Percentiles rank a stretch among this genome's conserved stretches.
phyloP scores from a whole-genome alignment of 1,139 yeast genomes.

The Candida tetrigidarum region DNA sequence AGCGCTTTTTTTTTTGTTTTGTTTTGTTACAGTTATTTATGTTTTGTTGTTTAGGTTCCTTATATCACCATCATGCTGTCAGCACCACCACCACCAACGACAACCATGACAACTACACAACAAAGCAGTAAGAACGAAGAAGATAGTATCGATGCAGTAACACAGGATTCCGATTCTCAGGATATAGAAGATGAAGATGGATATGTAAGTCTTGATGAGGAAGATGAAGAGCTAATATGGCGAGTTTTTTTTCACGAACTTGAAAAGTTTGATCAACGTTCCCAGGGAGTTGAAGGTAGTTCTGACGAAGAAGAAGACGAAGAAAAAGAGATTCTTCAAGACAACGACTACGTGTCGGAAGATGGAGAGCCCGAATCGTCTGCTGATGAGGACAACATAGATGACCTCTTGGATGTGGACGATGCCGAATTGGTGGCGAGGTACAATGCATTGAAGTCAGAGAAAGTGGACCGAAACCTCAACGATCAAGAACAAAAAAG shows the following conservation, averaged over 20 bases:
- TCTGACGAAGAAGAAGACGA: constrained; percentile 21
- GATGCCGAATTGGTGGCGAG: constrained; percentile 39
- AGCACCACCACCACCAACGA: too few species aligned
- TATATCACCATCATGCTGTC: too few species aligned
- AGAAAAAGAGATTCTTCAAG: constrained; percentile 12
- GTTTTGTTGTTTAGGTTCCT: too few species aligned
- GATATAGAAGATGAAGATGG: constrained; percentile 16
- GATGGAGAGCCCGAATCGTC: constrained; percentile 16
- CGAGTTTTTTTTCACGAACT: constrained; percentile 42
- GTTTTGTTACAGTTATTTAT: too few species aligned
- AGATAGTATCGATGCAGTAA: too few species aligned
- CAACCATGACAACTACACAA: too few species aligned
- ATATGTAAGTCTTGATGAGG: constrained; percentile 49
- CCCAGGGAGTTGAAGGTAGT: constrained; percentile 29
- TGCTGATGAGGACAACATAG: constrained; percentile 19
- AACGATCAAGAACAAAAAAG: constrained; percentile 60
- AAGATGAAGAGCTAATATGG: constrained; percentile 52
- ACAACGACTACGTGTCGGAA: constrained; percentile 9
- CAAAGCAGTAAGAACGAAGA: too few species aligned
- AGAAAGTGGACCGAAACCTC: constrained; percentile 27
- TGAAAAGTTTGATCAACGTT: constrained; percentile 18
- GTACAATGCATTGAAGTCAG: constrained; percentile 31
- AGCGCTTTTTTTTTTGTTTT: too few species aligned
- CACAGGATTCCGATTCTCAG: too few species aligned
- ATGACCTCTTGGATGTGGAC: constrained; percentile 39